A percentile compares a stretch with the other conserved stretches of the same genome.
phyloP scores from a whole-genome alignment of 2,329 filamentous ascomycete genomes.

The Scedosporium aurantiacum region DNA sequence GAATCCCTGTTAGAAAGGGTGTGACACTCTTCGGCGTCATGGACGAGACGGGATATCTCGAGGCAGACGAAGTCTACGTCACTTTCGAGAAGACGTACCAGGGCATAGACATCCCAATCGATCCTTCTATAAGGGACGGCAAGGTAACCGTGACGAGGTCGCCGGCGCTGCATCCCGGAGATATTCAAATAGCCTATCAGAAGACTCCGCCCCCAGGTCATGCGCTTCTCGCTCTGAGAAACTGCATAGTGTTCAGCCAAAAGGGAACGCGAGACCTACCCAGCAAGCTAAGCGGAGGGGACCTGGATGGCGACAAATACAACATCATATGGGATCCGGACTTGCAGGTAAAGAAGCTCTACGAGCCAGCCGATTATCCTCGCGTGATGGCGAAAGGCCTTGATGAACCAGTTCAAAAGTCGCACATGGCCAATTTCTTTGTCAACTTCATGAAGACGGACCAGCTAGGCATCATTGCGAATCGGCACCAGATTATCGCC shows the following conservation, averaged over 20 bases:
- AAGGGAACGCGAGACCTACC: conserved; percentile 62
- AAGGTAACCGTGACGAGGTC: conserved; percentile 61
- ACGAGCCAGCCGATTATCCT: conserved; percentile 59
- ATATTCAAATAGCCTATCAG: conserved; percentile 57
- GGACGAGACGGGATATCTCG: conserved; percentile 63
- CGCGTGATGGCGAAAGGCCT: conserved; percentile 45
- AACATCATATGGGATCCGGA: conserved; percentile 63
- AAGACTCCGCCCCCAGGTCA: conserved; percentile 49
- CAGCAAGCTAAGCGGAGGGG: conserved; percentile 68
- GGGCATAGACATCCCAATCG: conserved; percentile 8
- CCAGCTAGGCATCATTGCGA: conserved; percentile 54
- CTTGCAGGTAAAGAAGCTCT: conserved; percentile 31
- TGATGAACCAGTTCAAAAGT: conserved; percentile 41
- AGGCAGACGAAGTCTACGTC: conserved; percentile 59
- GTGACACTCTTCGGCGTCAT: conserved; percentile 74
- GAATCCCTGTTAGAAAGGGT: conserved; percentile 60
- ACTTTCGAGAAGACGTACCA: conserved; percentile 30
- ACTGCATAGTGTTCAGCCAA: conserved; percentile 71
- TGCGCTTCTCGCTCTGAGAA: conserved; percentile 50
- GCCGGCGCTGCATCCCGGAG: conserved; percentile 71
- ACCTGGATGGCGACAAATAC: conserved; percentile 75
- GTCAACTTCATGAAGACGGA: conserved; percentile 65
- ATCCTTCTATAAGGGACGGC: conserved; percentile 16
- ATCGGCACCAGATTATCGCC: conserved; percentile 50
- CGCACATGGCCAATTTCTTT: conserved; percentile 73